These are phyloP conservation scores for Kodamaea alishanica DNA, from an alignment of 1,139 yeast genomes.

Conservation along the genomic window DNA sequence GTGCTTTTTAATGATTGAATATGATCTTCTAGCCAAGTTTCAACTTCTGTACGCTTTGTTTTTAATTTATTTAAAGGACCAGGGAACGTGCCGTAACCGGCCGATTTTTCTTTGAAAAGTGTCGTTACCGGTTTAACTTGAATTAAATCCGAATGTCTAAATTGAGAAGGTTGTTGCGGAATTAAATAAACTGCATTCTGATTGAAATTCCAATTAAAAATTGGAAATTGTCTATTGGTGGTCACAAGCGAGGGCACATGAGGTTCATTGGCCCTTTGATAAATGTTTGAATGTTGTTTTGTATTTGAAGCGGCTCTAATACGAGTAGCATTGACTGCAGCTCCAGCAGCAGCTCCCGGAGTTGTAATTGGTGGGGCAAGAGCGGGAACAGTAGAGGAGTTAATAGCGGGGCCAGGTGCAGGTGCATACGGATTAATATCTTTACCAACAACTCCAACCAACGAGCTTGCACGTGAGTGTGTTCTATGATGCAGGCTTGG, in stretches of 20 bases:
- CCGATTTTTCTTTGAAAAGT: slow-evolving; percentile 18
- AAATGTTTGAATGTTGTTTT: slow-evolving; percentile 24
- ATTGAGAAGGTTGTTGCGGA: slow-evolving; percentile 21
- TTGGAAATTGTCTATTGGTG: slow-evolving; percentile 65
- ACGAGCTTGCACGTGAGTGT: slow-evolving; percentile 43
- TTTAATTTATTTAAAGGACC: slow-evolving; percentile 61
- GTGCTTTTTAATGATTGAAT: slow-evolving; percentile 11
- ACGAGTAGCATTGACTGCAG: slow-evolving; percentile 7
- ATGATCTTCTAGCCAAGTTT: slow-evolving; percentile 51
- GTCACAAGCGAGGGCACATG: slow-evolving; percentile 30
- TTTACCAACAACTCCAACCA: slow-evolving; percentile 37
- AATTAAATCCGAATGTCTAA: slow-evolving; percentile 13
- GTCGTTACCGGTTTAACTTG: slow-evolving; percentile 17
- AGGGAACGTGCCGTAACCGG: slow-evolving; percentile 42
- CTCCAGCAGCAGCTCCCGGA: slow-evolving; percentile 13
- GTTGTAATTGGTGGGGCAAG: slow-evolving; percentile 2
- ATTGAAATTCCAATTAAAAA: slow-evolving; percentile 65
- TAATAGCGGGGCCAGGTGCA: slow-evolving; percentile 8
- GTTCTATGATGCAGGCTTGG: slow-evolving; percentile 35
- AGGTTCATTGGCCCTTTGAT: slow-evolving; percentile 7
- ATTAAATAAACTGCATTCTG: slow-evolving; percentile 28
- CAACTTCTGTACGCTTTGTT: slow-evolving; percentile 59
- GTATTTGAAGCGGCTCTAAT: slow-evolving; percentile 26
- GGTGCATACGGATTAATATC: slow-evolving; percentile 48
- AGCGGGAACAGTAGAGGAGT: slow-evolving; percentile 2